Conservation (phyloP, 768 basidiomycete species). For the Tulasnella sp. region DNA sequence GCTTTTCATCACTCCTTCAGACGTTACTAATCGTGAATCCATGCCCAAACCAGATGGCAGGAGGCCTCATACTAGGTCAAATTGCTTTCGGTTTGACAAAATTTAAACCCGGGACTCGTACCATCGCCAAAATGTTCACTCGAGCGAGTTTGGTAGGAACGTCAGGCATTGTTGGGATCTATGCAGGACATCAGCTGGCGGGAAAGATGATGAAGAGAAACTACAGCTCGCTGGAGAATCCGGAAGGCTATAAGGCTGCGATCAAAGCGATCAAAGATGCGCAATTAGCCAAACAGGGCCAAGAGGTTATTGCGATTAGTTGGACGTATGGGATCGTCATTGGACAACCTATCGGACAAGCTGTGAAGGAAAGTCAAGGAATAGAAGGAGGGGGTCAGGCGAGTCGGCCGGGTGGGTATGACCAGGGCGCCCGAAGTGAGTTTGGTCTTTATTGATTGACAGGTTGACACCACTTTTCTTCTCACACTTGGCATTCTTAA, state of each 20-base stretch:
- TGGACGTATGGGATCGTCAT: conserved; percentile 7
- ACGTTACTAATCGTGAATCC: neutral
- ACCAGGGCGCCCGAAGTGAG: neutral
- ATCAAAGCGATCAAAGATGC: conserved; percentile 27
- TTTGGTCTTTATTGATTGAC: neutral
- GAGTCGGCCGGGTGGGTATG: neutral
- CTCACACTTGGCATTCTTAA: neutral
- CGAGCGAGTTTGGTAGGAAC: no score
- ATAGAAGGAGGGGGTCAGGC: neutral
- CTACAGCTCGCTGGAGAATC: conserved; percentile 25
- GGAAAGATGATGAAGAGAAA: conserved; percentile 27
- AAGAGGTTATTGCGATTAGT: conserved; percentile 2
- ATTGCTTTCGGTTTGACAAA: neutral
- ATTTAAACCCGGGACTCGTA: neutral
- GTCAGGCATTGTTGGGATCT: conserved; percentile 23
- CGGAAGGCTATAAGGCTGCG: conserved; percentile 25
- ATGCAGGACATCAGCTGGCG: conserved; percentile 18
- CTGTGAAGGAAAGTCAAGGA: neutral
- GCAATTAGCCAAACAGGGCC: conserved; percentile 13
- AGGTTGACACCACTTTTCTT: neutral
- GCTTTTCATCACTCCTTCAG: neutral
- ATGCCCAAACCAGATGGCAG: neutral
- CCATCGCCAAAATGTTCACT: no score
- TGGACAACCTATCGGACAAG: neutral
- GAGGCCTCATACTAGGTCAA: neutral